Evolutionary conservation across 495 filamentous ascomycete species (phyloP).

Genomic region (Podospora comata): DNA sequence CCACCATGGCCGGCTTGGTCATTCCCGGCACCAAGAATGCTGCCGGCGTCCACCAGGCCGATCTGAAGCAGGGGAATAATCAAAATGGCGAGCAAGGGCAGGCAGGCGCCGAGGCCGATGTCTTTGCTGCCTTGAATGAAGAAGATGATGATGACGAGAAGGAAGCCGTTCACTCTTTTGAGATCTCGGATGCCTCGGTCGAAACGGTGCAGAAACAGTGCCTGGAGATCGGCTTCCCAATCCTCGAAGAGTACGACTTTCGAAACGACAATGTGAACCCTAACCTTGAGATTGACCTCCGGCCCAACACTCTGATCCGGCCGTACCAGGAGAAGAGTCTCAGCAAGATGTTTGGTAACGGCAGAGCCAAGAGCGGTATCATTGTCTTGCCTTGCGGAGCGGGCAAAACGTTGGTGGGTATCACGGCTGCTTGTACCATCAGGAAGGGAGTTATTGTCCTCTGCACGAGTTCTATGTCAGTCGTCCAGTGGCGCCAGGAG

Average conservation of each 20-base stretch:
- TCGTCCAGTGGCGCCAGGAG: conserved; percentile 93
- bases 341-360: conserved; percentile 99
- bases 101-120: conserved; percentile 35
- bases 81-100: conserved; percentile 27
- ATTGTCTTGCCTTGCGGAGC: conserved; percentile 97
- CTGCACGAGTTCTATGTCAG: conserved; percentile 96
- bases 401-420: conserved; percentile 94
- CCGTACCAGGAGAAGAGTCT: conserved; percentile 95
- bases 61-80: conserved; percentile 36
- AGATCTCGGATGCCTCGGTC: conserved; percentile 73
- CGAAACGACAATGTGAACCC: conserved; percentile 88
- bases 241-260: conserved; percentile 97
- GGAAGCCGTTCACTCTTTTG: conserved; percentile 90
- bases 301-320: conserved; percentile 78
- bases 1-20: conserved; percentile 83
- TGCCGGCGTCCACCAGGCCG: conserved; percentile 72
- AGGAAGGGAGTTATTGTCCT: conserved; percentile 94
- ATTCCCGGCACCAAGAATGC: conserved; percentile 95
- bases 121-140: conserved; percentile 61
- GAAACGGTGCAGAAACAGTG: conserved; percentile 88
- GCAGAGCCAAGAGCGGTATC: conserved; percentile 92
- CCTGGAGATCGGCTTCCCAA: conserved; percentile 77
- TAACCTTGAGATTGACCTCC: conserved; percentile 86
- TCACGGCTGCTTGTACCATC: conserved; percentile 95
- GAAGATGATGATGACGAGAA: conserved; percentile 89